Conservation (phyloP, 163 green algal genomes). For the Volvox carteri region DNA sequence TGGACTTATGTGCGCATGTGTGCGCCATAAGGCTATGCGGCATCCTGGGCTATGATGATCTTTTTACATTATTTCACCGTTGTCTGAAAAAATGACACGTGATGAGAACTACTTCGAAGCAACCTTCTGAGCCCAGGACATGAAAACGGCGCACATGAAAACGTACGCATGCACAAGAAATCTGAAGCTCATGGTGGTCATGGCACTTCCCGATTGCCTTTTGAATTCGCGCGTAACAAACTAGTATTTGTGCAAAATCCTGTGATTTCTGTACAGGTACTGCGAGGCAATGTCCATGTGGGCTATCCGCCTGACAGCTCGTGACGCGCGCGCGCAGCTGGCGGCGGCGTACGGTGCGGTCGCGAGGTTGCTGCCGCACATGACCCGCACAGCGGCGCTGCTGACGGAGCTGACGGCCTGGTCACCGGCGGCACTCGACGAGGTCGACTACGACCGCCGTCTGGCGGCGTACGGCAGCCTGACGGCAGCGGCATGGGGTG, state of each 20-base stretch:
- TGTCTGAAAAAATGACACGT: slow-evolving; percentile 37
- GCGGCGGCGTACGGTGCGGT: slow-evolving; percentile 72
- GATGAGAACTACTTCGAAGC: slow-evolving; percentile 46
- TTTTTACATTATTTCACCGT: slow-evolving; percentile 47
- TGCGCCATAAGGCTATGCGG: too few relatives aligned
- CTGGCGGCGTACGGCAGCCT: slow-evolving; percentile 82
- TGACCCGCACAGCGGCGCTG: slow-evolving; percentile 58
- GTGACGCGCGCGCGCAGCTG: slow-evolving; percentile 71
- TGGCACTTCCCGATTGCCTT: too few relatives aligned
- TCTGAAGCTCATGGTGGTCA: too few relatives aligned
- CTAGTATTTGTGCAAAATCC: too few relatives aligned
- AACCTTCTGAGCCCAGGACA: slow-evolving; percentile 29
- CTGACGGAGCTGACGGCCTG: slow-evolving; percentile 80
- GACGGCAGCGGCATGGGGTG: slow-evolving; percentile 65
- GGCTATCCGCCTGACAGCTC: slow-evolving; percentile 67
- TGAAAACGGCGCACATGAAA: too few relatives aligned
- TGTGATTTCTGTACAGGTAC: slow-evolving; percentile 54
- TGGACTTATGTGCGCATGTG: too few relatives aligned
- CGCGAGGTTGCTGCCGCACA: slow-evolving; percentile 57
- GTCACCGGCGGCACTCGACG: slow-evolving; percentile 76
- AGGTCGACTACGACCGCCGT: slow-evolving; percentile 89
- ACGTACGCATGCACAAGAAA: too few relatives aligned
- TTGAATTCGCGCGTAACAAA: too few relatives aligned
- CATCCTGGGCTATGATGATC: too few relatives aligned
- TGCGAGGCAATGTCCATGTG: slow-evolving; percentile 73